Percentiles rank a stretch among this genome's conserved stretches.
These are phyloP conservation scores for Boletus smithii DNA, from an alignment of 1,284 basidiomycete species.

Conservation along the genomic window DNA sequence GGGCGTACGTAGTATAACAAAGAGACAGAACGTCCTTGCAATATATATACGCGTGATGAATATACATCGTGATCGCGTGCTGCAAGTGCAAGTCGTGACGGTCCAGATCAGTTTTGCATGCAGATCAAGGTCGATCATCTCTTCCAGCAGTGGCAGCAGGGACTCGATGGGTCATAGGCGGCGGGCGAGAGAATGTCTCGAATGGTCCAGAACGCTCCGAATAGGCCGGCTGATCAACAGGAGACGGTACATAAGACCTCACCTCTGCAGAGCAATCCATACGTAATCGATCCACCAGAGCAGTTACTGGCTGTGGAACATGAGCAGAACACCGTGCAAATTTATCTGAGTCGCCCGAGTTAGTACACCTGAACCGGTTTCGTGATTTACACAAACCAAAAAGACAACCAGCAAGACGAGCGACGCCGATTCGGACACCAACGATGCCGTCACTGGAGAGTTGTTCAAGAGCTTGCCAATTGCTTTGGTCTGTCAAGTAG, in stretches of 20 bases:
- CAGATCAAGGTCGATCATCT: conserved; percentile 17
- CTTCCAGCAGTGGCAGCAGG: conserved; percentile 5
- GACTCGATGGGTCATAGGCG: conserved; percentile 20
- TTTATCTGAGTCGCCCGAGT: conserved; percentile 22
- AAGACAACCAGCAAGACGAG: conserved; percentile 60
- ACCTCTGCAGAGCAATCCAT: conserved; percentile 52
- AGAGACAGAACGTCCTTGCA: conserved; percentile 8
- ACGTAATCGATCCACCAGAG: conserved; percentile 42
- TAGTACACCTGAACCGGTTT: conserved; percentile 1
- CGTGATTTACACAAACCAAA: conserved; percentile 42
- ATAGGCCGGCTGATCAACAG: conserved; percentile 14
- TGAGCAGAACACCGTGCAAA: conserved; percentile 26
- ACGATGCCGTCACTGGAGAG: conserved; percentile 73
- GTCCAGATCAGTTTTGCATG: not conserved
- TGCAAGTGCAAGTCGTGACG: not conserved
- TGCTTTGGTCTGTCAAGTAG: conserved; percentile 48
- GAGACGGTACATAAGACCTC: conserved; percentile 37
- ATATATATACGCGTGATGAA: conserved; percentile 15
- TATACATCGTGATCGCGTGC: not conserved
- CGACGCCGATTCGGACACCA: conserved; percentile 85
- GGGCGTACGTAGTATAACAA: conserved; percentile 21
- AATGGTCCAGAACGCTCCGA: conserved; percentile 22
- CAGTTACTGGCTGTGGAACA: conserved; percentile 30
- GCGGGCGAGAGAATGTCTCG: conserved; percentile 37
- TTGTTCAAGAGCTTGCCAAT: conserved; percentile 53